Percentiles rank a stretch among this genome's conserved stretches.
Conservation (phyloP, 176 grass and related monocot species). For the Tuctoria greenei region DNA sequence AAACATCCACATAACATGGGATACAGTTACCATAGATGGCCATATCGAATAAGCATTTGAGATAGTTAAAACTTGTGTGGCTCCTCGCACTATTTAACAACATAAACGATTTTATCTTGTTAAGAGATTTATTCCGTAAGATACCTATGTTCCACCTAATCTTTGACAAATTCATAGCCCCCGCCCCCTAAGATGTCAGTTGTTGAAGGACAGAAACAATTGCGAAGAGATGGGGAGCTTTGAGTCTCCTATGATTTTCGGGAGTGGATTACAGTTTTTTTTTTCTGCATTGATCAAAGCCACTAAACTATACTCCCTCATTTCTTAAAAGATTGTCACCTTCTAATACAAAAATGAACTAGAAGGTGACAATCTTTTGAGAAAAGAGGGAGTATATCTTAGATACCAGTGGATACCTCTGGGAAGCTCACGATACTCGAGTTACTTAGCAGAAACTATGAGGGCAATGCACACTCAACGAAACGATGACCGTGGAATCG, state of each 20-base stretch:
- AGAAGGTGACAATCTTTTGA: too few relatives aligned
- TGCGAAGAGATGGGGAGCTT: too few relatives aligned
- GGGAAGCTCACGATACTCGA: background rate
- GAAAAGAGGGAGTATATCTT: too few relatives aligned
- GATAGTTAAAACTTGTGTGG: background rate
- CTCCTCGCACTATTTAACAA: background rate
- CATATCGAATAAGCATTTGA: background rate
- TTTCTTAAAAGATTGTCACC: too few relatives aligned
- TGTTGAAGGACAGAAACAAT: conserved; percentile 1
- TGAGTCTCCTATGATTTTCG: background rate
- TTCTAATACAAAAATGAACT: too few relatives aligned
- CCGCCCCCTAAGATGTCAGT: background rate
- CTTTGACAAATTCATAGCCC: background rate
- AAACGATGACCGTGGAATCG: background rate
- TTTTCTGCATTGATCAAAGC: background rate
- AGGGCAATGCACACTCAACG: background rate
- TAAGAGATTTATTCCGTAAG: background rate
- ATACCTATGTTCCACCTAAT: conserved; percentile 1
- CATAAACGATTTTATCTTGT: background rate
- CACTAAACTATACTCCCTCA: too few relatives aligned
- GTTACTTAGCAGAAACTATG: background rate
- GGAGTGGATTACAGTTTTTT: background rate
- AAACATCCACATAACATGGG: background rate
- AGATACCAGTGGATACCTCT: background rate
- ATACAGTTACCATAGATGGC: background rate